These are phyloP conservation scores for Carex myosuroides DNA, from an alignment of 176 grass and related monocot species.

Conservation along the genomic window DNA sequence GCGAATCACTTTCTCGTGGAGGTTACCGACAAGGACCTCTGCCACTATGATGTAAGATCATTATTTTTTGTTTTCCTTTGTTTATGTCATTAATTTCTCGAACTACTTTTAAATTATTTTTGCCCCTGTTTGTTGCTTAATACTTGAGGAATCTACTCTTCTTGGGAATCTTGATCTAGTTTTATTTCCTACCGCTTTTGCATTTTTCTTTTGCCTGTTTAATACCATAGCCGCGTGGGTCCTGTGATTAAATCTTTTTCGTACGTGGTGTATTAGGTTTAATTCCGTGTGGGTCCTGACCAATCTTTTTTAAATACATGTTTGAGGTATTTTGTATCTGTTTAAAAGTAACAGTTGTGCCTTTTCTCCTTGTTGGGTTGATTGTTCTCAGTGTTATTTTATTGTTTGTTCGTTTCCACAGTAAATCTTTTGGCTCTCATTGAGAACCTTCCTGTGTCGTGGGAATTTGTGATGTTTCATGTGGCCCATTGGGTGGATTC, in stretches of 20 bases:
- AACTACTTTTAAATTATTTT: background rate
- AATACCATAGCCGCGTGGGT: background rate
- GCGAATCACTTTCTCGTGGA: slow-evolving; percentile 68
- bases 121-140: background rate
- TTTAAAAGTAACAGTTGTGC: background rate
- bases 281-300: background rate
- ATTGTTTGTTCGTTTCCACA: background rate
- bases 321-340: background rate
- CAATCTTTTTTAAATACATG: background rate
- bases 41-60: slow-evolving; percentile 43
- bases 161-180: too few relatives aligned
- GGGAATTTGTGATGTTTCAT: background rate
- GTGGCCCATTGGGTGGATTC: background rate
- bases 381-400: background rate
- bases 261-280: too few relatives aligned
- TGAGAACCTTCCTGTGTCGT: background rate
- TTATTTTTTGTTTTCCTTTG: background rate
- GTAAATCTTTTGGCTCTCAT: background rate
- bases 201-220: background rate
- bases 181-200: too few relatives aligned
- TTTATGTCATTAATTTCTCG: too few relatives aligned
- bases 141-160: too few relatives aligned
- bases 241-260: background rate
- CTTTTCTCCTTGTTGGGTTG: too few relatives aligned
- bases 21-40: slow-evolving; percentile 30